Evolutionary conservation across 129 eudicot species (phyloP), one percentile per base, ranked within the genome.

Genomic region (Flaveria sonorensis): DNA sequence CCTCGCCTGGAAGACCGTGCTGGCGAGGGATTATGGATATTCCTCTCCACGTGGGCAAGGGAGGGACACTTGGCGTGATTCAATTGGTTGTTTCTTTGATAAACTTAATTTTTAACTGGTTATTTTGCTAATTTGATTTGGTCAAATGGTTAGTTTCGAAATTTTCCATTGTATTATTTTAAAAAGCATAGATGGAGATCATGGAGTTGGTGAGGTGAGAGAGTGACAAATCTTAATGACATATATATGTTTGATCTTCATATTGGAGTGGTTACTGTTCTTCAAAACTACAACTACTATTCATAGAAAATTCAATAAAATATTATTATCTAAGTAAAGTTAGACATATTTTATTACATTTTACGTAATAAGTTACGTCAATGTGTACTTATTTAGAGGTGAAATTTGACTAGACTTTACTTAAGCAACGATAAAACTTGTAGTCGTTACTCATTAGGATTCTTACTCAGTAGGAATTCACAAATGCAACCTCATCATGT

Each of bases 201-300:
- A 30, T 79, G 45, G 45, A 32, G 23, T 42, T 32, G 39, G 39
- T 32, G 39, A 32, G 39, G 39, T 4, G 6, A 32, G 71, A 15
- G 56, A 23, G 45, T 26, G 46, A 79, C 68, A 72, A 71, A 79
- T 79, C 68, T 72, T 50, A 45, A 51, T 79, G 78, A 79, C 68
- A 72, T 77, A 79, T 73, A 63, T 79, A 62, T 11, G 51, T 23
- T 78, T 21, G 69, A 73, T 72, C 60, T 72, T 72, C 47, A 52
- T 80, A 72, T 72, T 80, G 83, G 83, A 80, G 83, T 80, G 83
- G 83, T 72, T 80, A 73, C 79, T 72, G 65, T 80, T 72, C 68
- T 77, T 80, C 79, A 80, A 73, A 79, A 63, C 68, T 43, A 80
- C 40, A 72, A 72, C 83, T 64, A 51, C 78, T 46, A 28, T 9